phyloP scores from a whole-genome alignment of 2,329 filamentous ascomycete species.

The Paecilomyces variotii region DNA sequence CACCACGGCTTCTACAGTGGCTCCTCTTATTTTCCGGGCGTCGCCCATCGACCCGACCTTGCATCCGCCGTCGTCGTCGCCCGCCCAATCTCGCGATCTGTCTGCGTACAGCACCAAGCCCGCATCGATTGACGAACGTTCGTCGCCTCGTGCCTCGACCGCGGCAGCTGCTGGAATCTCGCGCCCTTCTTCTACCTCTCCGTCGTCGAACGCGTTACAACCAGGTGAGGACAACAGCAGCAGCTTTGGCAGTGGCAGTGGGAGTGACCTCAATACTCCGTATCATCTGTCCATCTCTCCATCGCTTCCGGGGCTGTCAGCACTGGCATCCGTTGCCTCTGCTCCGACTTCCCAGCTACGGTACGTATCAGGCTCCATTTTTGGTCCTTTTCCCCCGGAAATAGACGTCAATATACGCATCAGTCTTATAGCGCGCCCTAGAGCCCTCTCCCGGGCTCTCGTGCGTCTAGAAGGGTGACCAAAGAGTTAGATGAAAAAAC shows the following conservation, averaged over 20 bases:
- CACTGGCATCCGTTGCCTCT: conserved; percentile 51
- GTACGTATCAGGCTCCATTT: conserved; percentile 27
- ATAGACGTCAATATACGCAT: neutral
- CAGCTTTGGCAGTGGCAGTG: conserved; percentile 16
- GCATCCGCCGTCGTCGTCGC: conserved; percentile 41
- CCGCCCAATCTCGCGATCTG: conserved; percentile 23
- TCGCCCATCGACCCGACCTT: conserved; percentile 47
- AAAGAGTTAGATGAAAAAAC: neutral
- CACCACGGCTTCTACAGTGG: conserved; percentile 52
- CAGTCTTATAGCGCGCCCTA: neutral
- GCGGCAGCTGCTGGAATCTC: conserved; percentile 41
- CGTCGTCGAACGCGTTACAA: conserved; percentile 32
- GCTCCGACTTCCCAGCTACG: conserved; percentile 45
- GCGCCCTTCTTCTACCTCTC: conserved; percentile 46
- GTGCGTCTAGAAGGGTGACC: neutral
- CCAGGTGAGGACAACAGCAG: conserved; percentile 22
- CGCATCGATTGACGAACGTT: conserved; percentile 36
- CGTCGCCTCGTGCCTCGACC: conserved; percentile 39
- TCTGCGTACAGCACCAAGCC: conserved; percentile 34
- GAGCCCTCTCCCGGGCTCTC: neutral
- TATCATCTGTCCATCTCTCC: conserved; percentile 26
- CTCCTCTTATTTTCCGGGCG: conserved; percentile 51
- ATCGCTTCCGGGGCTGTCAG: conserved; percentile 50
- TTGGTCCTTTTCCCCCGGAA: neutral
- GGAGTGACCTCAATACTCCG: conserved; percentile 13